phyloP scores from a whole-genome alignment of 306 rosid genomes.

The Cucumis melo region DNA sequence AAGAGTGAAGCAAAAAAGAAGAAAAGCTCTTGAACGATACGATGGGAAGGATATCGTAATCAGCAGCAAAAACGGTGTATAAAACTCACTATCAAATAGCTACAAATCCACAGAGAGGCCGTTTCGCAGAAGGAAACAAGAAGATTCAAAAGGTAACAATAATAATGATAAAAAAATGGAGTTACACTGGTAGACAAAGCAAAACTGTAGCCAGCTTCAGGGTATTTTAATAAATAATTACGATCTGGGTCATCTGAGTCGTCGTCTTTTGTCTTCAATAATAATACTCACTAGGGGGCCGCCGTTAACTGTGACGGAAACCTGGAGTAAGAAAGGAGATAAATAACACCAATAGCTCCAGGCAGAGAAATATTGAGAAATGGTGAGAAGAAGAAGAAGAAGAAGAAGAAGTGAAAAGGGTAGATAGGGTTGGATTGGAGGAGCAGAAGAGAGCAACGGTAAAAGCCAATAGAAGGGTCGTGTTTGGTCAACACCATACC shows the following conservation, averaged over 20 bases:
- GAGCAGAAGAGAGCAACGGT: slow-evolving; percentile 19
- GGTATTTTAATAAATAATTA: not conserved
- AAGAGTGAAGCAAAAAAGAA: not conserved
- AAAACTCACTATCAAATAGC: not conserved
- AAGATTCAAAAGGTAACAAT: not conserved
- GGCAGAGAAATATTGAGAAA: not conserved
- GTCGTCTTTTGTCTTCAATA: not conserved
- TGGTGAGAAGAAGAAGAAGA: not conserved
- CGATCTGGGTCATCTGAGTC: not conserved
- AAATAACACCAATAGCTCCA: not conserved
- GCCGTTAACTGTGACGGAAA: not conserved
- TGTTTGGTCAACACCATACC: not conserved
- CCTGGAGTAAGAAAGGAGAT: not conserved
- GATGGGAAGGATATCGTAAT: not conserved
- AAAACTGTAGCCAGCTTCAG: slow-evolving; percentile 9
- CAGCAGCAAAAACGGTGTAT: not conserved
- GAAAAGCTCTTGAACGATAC: not conserved
- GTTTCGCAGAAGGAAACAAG: not conserved
- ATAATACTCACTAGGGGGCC: not conserved
- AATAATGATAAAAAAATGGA: slow-evolving; percentile 4
- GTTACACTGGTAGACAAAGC: slow-evolving; percentile 18
- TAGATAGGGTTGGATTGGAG: not conserved
- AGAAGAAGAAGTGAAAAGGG: not conserved
- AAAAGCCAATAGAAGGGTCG: not conserved
- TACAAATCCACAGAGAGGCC: not conserved